phyloP scores from a whole-genome alignment of 805 yeast species.

The Starmera amethionina region DNA sequence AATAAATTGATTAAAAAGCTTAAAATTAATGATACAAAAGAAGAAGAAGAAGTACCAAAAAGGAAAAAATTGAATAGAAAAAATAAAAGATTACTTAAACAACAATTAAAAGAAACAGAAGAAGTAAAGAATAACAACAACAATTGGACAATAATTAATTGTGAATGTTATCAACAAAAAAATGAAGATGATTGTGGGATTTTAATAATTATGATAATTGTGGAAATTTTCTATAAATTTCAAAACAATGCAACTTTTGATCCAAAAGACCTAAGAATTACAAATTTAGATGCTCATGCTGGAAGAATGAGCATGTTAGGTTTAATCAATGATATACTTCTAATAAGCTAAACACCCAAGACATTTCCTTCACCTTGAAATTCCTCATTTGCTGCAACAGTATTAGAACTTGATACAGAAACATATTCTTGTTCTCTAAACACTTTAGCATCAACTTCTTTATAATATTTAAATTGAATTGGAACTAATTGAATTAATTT shows the following conservation, averaged over 20 bases:
- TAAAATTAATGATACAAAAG: conserved; percentile 1
- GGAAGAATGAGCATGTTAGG: neutral
- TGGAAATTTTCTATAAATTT: neutral
- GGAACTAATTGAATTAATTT: conserved; percentile 45
- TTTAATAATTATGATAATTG: conserved; percentile 6
- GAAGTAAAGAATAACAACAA: too few relatives aligned
- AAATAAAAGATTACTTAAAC: too few relatives aligned
- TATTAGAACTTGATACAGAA: conserved; percentile 13
- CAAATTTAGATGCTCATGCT: neutral
- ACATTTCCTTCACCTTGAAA: conserved; percentile 17
- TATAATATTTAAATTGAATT: conserved; percentile 40
- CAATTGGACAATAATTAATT: neutral
- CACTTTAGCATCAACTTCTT: conserved; percentile 49
- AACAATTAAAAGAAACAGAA: conserved; percentile 10
- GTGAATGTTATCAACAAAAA: conserved; percentile 37
- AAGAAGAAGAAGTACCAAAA: conserved; percentile 4
- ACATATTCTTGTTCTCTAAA: conserved; percentile 25
- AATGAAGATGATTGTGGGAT: conserved; percentile 65
- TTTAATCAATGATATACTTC: neutral
- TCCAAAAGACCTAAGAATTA: too few relatives aligned
- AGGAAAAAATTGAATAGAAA: conserved; percentile 2
- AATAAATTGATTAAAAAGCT: too few relatives aligned
- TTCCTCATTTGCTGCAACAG: neutral
- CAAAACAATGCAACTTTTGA: neutral
- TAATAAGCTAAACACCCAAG: conserved; percentile 5